phyloP scores from a whole-genome alignment of 2,329 filamentous ascomycete species.

The Aspergillus udagawae region DNA sequence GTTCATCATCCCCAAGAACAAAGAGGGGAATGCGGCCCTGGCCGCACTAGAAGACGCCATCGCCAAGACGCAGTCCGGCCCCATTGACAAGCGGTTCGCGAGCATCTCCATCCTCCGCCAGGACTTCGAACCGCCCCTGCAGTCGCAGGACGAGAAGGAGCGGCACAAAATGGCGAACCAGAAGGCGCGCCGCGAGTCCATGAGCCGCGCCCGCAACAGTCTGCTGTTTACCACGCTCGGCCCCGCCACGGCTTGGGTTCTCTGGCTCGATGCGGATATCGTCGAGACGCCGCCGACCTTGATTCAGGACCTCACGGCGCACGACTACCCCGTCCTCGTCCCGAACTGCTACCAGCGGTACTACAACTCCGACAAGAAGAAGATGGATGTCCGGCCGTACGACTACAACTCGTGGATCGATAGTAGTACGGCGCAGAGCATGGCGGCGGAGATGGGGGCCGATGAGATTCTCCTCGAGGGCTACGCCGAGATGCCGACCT shows the following conservation, averaged over 20 bases:
- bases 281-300: constrained; percentile 78
- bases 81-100: constrained; percentile 78
- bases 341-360: constrained; percentile 95
- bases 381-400: constrained; percentile 75
- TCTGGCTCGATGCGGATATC: constrained; percentile 93
- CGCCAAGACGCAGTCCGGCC: constrained; percentile 76
- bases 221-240: constrained; percentile 93
- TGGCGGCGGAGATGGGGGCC: constrained; percentile 75
- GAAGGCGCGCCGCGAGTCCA: constrained; percentile 77
- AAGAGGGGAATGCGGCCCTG: constrained; percentile 85
- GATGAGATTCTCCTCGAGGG: constrained; percentile 94
- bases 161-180: constrained; percentile 90
- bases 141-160: constrained; percentile 79
- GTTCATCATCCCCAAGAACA: constrained; percentile 92
- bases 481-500: constrained; percentile 89
- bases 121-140: constrained; percentile 80
- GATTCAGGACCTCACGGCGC: constrained; percentile 84
- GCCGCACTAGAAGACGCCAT: constrained; percentile 79
- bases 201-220: constrained; percentile 91
- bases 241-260: constrained; percentile 86
- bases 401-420: constrained; percentile 99
- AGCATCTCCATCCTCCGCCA: constrained; percentile 92
- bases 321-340: constrained; percentile 87
- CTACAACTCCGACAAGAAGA: constrained; percentile 66
- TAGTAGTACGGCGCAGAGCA: constrained; percentile 69